phyloP scores from a whole-genome alignment of 2,329 filamentous ascomycete genomes.

The Fusarium multiceps region DNA sequence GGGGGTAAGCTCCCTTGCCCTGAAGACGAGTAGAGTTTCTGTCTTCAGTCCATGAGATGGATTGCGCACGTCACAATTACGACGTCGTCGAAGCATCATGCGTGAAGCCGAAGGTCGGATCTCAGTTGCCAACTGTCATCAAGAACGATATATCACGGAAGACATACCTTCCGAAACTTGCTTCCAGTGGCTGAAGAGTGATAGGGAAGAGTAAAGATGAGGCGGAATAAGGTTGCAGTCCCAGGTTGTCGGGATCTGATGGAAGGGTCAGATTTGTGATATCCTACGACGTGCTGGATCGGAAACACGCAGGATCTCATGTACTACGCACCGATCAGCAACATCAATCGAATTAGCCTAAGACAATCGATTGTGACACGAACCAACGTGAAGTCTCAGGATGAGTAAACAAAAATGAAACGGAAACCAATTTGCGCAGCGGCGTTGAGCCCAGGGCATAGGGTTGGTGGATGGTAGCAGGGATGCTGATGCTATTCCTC shows the following conservation, averaged over 20 bases:
- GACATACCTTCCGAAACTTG: neutral
- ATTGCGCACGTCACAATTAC: neutral
- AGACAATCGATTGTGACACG: slow-evolving; percentile 22
- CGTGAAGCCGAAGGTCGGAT: slow-evolving; percentile 7
- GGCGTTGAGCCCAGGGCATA: neutral
- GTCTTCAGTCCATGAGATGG: neutral
- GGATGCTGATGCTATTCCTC: slow-evolving; percentile 12
- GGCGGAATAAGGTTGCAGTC: slow-evolving; percentile 12
- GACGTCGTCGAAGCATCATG: neutral
- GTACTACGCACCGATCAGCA: slow-evolving; percentile 28
- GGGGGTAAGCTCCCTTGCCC: neutral
- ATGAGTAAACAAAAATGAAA: neutral
- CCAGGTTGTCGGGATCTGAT: slow-evolving; percentile 16
- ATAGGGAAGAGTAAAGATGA: slow-evolving; percentile 4
- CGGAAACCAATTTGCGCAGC: neutral
- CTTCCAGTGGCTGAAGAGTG: neutral
- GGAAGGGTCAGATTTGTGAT: slow-evolving; percentile 21
- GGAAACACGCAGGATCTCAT: slow-evolving; percentile 38
- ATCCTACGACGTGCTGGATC: slow-evolving; percentile 41
- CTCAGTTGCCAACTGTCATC: neutral
- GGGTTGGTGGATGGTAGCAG: slow-evolving; percentile 2
- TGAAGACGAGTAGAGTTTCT: neutral
- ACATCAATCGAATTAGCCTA: slow-evolving; percentile 1
- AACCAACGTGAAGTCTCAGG: slow-evolving; percentile 10
- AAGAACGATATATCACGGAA: slow-evolving; percentile 3